Base-by-base conservation (phyloP, 495 filamentous ascomycete species). In the Halenospora varia region DNA sequence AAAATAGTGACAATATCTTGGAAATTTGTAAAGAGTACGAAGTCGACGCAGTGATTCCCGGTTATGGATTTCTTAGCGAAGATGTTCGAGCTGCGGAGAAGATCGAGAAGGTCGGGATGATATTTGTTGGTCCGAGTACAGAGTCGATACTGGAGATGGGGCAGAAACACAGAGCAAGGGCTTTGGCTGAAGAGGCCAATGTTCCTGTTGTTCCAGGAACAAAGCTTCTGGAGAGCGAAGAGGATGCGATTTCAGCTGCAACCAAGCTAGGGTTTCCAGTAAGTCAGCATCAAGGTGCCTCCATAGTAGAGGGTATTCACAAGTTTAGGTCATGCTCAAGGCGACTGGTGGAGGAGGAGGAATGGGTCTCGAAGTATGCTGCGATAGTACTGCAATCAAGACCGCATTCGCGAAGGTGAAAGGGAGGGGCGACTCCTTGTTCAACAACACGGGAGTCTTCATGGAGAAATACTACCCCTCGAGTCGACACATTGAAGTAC, bases 1-100 rank as follows among this genome's bases (percentile, higher is more conserved):
- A n/a, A n/a, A n/a, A 11, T 42, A 77, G 75, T 26, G 72, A 78
- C 15, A 60, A 67, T 39, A 96, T 97, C 60, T 91, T 97, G 48
- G 78, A 82, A 48, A 83, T 91, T 48, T 94, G 93, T 13, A 89
- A 89, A 69, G 73, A 82, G 53, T 78, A 88, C 59, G 88, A 89
- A 23, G 95, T 92, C 62, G 80, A 89, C 63, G 90, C 87, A 8
- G 86, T 97, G 61, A 94, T 97, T 69, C 93, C 93, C 1, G 93
- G 93, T 2, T 97, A 97, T 75, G 93, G 93, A 13, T 97, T 97
- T 77, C 80, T 96, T 56, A 93, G 88, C 62, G 93, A 97, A 74
- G 96, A 96, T 68, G 83, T 91, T 1, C 77, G 72, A 2, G 96
- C 96, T 70, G 93, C 93, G 9, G 77, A 82, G 59, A 87, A 88